phyloP scores from a whole-genome alignment of 345 rosid genomes.

The Raphanus sativus region DNA sequence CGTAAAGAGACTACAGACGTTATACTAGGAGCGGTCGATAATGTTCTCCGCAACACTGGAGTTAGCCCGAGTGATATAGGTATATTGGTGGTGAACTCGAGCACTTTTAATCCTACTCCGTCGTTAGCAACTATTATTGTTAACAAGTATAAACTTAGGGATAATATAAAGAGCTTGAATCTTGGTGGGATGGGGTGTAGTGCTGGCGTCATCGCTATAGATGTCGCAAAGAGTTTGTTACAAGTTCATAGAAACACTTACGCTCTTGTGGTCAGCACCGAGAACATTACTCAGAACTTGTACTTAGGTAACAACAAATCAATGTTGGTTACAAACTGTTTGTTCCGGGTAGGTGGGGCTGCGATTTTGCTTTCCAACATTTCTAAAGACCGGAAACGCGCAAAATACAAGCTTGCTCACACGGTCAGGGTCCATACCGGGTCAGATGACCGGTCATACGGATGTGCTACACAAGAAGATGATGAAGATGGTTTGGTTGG shows the following conservation, averaged over 20 bases:
- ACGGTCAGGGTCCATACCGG: slow-evolving; percentile 63
- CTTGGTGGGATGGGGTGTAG: slow-evolving; percentile 44
- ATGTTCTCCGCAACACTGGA: slow-evolving; percentile 28
- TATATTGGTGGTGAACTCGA: slow-evolving; percentile 35
- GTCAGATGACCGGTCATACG: slow-evolving; percentile 50
- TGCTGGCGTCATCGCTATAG: slow-evolving; percentile 38
- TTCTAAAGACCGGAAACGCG: slow-evolving; percentile 37
- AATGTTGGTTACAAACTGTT: slow-evolving; percentile 61
- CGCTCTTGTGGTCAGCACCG: slow-evolving; percentile 60
- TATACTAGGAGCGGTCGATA: slow-evolving; percentile 28
- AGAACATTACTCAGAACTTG: slow-evolving; percentile 49
- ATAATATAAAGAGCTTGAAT: slow-evolving; percentile 31
- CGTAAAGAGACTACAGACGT: slow-evolving; percentile 36
- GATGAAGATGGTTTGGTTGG: slow-evolving; percentile 46
- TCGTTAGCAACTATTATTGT: slow-evolving; percentile 24
- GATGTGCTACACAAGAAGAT: slow-evolving; percentile 54
- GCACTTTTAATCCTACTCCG: slow-evolving; percentile 40
- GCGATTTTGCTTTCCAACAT: slow-evolving; percentile 57
- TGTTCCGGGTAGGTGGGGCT: slow-evolving; percentile 54
- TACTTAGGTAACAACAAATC: slow-evolving; percentile 53
- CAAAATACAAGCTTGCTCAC: slow-evolving; percentile 58
- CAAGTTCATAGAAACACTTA: slow-evolving; percentile 52
- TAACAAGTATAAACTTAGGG: slow-evolving; percentile 33
- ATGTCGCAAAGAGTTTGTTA: slow-evolving; percentile 29
- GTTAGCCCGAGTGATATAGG: slow-evolving; percentile 34